Conservation (phyloP, 768 basidiomycete species). For the Boletellus ananiceps region DNA sequence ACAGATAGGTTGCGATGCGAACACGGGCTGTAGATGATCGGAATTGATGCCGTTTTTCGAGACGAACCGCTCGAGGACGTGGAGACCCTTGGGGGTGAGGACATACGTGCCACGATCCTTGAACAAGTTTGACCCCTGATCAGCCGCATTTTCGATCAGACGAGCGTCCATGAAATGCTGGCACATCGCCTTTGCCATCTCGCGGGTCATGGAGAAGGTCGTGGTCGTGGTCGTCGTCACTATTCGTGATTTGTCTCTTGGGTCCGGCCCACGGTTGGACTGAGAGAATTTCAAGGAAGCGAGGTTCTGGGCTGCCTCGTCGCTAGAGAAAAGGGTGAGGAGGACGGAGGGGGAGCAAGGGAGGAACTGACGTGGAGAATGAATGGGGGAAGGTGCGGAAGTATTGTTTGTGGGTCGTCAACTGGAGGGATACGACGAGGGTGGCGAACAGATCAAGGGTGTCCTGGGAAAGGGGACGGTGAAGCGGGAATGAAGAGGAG, state of each 20-base stretch:
- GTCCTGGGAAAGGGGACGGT: slow-evolving; percentile 51
- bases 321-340: slow-evolving; percentile 45
- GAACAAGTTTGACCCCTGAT: slow-evolving; percentile 84
- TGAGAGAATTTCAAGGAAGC: slow-evolving; percentile 97
- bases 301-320: slow-evolving; percentile 91
- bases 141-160: slow-evolving; percentile 93
- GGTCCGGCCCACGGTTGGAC: slow-evolving; percentile 97
- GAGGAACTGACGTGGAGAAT: slow-evolving; percentile 80
- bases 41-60: slow-evolving; percentile 98
- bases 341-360: slow-evolving; percentile 5
- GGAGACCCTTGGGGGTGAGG: slow-evolving; percentile 95
- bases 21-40: slow-evolving; percentile 86
- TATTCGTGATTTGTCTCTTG: slow-evolving; percentile 94
- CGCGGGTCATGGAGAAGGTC: slow-evolving; percentile 98
- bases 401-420: slow-evolving; percentile 89
- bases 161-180: slow-evolving; percentile 99
- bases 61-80: slow-evolving; percentile 99
- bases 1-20: slow-evolving; percentile 90
- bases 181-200: slow-evolving; percentile 99
- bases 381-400: slow-evolving; percentile 93
- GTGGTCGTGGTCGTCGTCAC: slow-evolving; percentile 99
- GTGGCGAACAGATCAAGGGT: slow-evolving; percentile 98
- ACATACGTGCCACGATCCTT: slow-evolving; percentile 97
- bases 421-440: slow-evolving; percentile 86
- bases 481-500: slow-evolving; percentile 7